Evolutionary conservation across 2,329 filamentous ascomycete species (phyloP).

Genomic region (Penicillium palitans): DNA sequence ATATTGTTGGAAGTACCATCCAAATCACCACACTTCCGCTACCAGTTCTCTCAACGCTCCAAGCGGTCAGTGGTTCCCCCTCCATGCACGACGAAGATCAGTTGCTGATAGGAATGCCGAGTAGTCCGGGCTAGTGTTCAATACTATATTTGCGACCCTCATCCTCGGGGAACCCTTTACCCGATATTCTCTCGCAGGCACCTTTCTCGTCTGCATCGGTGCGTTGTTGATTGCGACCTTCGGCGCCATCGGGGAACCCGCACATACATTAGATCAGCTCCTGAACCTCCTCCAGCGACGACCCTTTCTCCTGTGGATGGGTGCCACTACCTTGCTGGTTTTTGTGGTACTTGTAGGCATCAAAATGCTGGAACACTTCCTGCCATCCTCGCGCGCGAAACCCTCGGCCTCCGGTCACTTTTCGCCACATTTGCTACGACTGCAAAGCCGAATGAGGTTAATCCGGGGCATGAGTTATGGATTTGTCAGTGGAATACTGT

Average conservation of each 20-base stretch:
- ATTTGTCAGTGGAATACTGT: constrained; percentile 85
- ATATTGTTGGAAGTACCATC: constrained; percentile 90
- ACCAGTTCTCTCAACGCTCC: constrained; percentile 89
- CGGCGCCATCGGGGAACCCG: constrained; percentile 88
- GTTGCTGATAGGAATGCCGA: constrained; percentile 12
- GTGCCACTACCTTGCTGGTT: constrained; percentile 72
- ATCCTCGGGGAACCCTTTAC: constrained; percentile 94
- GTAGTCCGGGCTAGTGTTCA: constrained; percentile 89
- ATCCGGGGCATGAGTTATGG: constrained; percentile 84
- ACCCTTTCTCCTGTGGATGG: constrained; percentile 87
- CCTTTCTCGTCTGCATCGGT: constrained; percentile 79
- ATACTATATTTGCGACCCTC: constrained; percentile 93
- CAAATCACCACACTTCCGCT: constrained; percentile 95
- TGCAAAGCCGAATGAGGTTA: constrained; percentile 68
- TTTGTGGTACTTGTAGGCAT: constrained; percentile 64
- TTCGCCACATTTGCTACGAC: constrained; percentile 35
- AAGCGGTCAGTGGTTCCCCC: constrained; percentile 60
- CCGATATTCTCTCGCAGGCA: constrained; percentile 86
- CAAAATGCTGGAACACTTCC: constrained; percentile 43
- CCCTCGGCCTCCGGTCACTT: constrained; percentile 48
- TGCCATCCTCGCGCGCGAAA: constrained; percentile 36
- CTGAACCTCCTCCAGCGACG: constrained; percentile 70
- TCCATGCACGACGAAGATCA: constrained; percentile 3
- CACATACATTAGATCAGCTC: constrained; percentile 81
- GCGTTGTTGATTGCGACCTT: constrained; percentile 93